Base-by-base conservation (phyloP, 306 rosid species). In the Fragaria ananassa region DNA sequence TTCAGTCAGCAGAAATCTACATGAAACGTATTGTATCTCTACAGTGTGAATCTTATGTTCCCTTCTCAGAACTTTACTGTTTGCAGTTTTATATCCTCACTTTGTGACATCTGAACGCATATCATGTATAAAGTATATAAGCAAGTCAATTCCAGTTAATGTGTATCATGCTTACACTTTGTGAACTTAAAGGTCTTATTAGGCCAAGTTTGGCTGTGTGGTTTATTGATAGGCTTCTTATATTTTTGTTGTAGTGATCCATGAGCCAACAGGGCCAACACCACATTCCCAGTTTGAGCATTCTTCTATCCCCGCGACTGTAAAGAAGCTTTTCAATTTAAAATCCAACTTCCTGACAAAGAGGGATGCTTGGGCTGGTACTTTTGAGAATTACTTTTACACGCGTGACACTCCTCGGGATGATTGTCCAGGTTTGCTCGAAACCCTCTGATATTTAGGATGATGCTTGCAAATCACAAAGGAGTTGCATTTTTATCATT, bases 321-420 rank as follows among this genome's bases (percentile, higher is more conserved):
- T 94, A 12, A 94, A 94, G 86, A 94, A 84, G 87, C 91, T 94
- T 21, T 94, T 94, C 92, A 94, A 94, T 85, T 85, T 94, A n/a
- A 88, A 86, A 66, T 91, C 97, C 35, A 94, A 94, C 85, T 94
- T 94, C 89, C 83, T 94, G 76, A 94, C 98, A 6, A 91, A 92
- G 84, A 90, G 98, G 86, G 98, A 91, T 84, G 97, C 98, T 12
- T 94, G 98, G 98, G 96, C 98, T 4, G 97, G 97, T 61, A 85
- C 97, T 72, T 94, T 94, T 5, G 98, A 94, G 82, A 85, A 84
- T 19, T 89, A 87, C 80, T 89, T 94, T 12, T 60, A 84, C 81
- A 34, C 90, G n/a, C 96, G 97, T 1, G 84, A 80, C 73, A 88
- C 89, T 77, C 96, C 97, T 57, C 93, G 98, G 2, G 74, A 90